Conservation (phyloP, 805 yeast genomes). For the Candida hungchunana region DNA sequence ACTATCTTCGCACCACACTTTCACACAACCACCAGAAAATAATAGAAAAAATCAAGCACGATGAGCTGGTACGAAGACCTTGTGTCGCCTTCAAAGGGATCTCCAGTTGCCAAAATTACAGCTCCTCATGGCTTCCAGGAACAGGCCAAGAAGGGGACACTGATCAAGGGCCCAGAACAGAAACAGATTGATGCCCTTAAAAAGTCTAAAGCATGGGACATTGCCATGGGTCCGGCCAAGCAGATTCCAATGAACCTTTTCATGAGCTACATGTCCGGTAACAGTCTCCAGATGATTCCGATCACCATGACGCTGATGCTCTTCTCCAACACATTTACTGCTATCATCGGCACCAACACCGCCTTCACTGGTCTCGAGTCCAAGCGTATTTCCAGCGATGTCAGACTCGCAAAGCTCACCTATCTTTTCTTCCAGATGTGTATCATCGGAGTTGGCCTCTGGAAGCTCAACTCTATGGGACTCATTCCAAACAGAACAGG, state of each 20-base stretch:
- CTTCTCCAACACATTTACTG: constrained; percentile 71
- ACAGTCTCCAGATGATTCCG: constrained; percentile 83
- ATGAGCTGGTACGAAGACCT: constrained; percentile 14
- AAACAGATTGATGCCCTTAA: constrained; percentile 15
- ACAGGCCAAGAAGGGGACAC: constrained; percentile 2
- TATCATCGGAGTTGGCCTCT: constrained; percentile 70
- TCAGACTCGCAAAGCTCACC: constrained; percentile 25
- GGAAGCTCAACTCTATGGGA: constrained; percentile 86
- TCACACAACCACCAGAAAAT: no score
- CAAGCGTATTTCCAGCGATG: constrained; percentile 31
- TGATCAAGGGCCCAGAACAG: constrained; percentile 2
- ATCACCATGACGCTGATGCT: constrained; percentile 86
- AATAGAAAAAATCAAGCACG: no score
- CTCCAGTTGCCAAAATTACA: constrained; percentile 3
- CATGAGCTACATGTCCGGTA: constrained; percentile 93
- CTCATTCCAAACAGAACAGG: constrained; percentile 80
- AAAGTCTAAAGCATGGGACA: constrained; percentile 69
- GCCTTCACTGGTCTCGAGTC: constrained; percentile 50
- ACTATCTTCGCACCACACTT: no score
- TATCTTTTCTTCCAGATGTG: constrained; percentile 46
- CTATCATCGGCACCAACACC: constrained; percentile 53
- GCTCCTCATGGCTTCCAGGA: constrained; percentile 16
- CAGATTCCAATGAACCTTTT: constrained; percentile 83
- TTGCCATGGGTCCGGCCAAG: constrained; percentile 80
- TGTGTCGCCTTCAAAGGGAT: constrained; percentile 1